Base-by-base conservation (phyloP, 1,284 basidiomycete genomes). In the Phlebopus sp. region DNA sequence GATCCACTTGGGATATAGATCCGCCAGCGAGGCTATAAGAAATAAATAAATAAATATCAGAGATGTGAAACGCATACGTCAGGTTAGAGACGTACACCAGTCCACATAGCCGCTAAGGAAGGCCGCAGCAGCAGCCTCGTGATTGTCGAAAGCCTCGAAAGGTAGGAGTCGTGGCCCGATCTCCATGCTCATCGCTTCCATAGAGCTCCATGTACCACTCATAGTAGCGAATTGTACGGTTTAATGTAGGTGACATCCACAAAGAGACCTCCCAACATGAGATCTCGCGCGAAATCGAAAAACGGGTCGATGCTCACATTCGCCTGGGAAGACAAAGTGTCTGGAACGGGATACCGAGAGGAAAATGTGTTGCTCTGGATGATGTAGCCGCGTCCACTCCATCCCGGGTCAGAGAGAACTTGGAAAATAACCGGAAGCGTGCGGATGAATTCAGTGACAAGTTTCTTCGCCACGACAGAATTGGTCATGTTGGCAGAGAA, bases 121-220 rank as follows among this genome's bases (percentile, higher is more conserved):
- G 5, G 32, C 32, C 14, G 7, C 32, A 7, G 32, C 32, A 35
- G 14, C 32, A 11, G 32, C 32, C 6, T 35, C 32, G 5, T 35
- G 11, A n/a, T 52, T 37, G 36, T 64, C 53, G 11, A 67, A 50
- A 7, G 68, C 47, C 11, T 67, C 58, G n/a, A 60, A 48, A 4
- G 69, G 61, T n/a, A 72, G 50, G 11, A 74, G 60, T 35, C 71
- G 57, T 2, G 70, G 71, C 2, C 60, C 61, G 6, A 71, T 13
- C 44, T 69, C 66, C 6, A 53, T 50, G 37, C 58, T 64, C 47
- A 19, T 37, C 4, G 37, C 25, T 35, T 15, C 34, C 44, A 44
- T 35, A 35, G 2, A 4, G 32, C 14, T 35, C 32, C 32, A 35
- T 15, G 32, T 64, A 65, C 59, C 59, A 68, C 2, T 50, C 46